Base-by-base conservation (phyloP, 2,329 filamentous ascomycete species). In the Byssochlamys sp. region DNA sequence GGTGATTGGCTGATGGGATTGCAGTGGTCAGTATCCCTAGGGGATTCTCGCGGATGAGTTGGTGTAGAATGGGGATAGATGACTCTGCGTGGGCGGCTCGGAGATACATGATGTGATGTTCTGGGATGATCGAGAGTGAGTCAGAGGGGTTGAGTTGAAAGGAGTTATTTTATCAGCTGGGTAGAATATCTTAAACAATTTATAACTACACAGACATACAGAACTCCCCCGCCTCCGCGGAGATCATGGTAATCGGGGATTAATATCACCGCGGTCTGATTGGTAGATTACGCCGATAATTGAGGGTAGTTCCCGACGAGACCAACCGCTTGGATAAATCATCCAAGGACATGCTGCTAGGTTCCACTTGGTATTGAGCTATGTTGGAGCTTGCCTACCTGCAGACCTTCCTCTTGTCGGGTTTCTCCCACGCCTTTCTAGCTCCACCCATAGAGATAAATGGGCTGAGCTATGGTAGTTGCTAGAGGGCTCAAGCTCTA, bases 21-120 rank as follows among this genome's bases (percentile, higher is more conserved):
- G 81, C 82, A 0, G 85, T 87, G 7, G 82, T 87, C 6, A 88
- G 65, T 12, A 87, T 74, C 1, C 85, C 85, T 0, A 88, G 74
- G 0, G 84, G 82, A 63, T 86, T 81, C 12, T 81, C 76, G 24
- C 75, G 76, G 63, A 88, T 83, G 55, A 88, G 74, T 56, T 79
- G 69, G 33, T 79, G 79, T 25, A 88, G 77, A 2, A 72, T 70
- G 0, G 73, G 70, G 56, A 82, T 72, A 57, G 74, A 68, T 6
- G 71, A 62, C 61, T 87, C 84, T 9, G 76, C 79, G 67, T 85
- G 82, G 14, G 68, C 75, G 10, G 69, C 69, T 24, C 76, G 80
- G 61, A 87, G 77, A 70, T 86, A 81, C 84, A 87, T 87, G 28
- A 25, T 62, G 35, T 87, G 28, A 25, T 62, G 35, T 12, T 19